These are phyloP conservation scores for Rhododendron kiyosumense DNA, from an alignment of 148 eudicot genomes.

Conservation along the genomic window DNA sequence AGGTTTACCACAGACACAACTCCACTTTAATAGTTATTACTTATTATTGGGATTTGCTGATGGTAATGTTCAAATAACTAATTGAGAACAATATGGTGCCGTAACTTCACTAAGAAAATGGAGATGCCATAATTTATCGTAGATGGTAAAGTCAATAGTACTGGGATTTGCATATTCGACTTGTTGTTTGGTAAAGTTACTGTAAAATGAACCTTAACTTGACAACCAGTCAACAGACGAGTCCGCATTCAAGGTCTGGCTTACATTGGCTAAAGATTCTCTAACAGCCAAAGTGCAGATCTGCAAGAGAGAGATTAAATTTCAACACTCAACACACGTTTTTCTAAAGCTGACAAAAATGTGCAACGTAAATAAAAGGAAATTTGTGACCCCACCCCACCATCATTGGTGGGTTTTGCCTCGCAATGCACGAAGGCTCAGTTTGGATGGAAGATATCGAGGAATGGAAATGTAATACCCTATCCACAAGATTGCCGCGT, in stretches of 20 bases:
- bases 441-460: too few species aligned
- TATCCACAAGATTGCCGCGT: background rate
- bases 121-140: background rate
- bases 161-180: background rate
- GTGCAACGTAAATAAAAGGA: background rate
- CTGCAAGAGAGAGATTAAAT: constrained; percentile 36
- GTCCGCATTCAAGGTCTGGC: constrained; percentile 23
- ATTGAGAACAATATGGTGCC: background rate
- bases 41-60: background rate
- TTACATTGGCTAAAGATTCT: constrained; percentile 84
- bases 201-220: constrained; percentile 10
- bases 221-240: constrained; percentile 15
- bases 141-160: background rate
- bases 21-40: background rate
- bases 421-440: background rate
- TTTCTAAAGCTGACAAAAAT: constrained; percentile 1
- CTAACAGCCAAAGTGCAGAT: constrained; percentile 76
- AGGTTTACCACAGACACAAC: background rate
- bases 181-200: background rate
- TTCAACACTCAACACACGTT: background rate
- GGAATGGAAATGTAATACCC: background rate
- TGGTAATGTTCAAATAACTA: background rate
- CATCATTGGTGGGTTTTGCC: constrained; percentile 7
- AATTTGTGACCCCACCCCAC: constrained; percentile 1
- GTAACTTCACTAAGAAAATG: background rate